Conservation (phyloP, 331 rosid species). For the Pyracantha coccinea region DNA sequence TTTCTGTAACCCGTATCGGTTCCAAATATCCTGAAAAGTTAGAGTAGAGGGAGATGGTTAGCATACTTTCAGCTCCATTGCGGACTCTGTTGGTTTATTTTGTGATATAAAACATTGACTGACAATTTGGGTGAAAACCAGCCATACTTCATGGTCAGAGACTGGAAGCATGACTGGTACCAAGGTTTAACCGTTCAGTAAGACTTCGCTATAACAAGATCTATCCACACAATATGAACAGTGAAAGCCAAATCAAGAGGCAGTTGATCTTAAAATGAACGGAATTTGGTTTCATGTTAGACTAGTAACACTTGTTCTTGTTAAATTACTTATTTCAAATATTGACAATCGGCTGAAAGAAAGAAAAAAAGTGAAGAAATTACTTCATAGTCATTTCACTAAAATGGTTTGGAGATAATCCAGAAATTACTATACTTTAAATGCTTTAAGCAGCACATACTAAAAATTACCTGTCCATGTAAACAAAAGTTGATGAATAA, state of each 20-base stretch:
- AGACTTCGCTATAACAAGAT: background rate
- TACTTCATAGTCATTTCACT: background rate
- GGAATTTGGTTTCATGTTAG: background rate
- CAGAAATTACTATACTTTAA: background rate
- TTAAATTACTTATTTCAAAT: background rate
- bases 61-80: background rate
- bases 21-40: constrained; percentile 59
- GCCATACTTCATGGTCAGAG: background rate
- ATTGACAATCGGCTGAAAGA: background rate
- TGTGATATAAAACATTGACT: background rate
- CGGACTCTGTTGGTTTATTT: background rate
- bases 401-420: background rate
- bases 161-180: background rate
- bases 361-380: background rate
- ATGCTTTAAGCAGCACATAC: constrained; percentile 9
- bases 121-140: background rate
- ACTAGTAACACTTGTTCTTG: background rate
- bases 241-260: background rate
- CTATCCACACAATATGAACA: background rate
- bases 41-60: constrained; percentile 1
- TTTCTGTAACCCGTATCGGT: constrained; percentile 82
- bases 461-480: constrained; percentile 73
- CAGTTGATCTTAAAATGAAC: background rate
- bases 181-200: background rate
- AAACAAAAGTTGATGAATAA: constrained; percentile 84